Evolutionary conservation across 2,329 filamentous ascomycete genomes (phyloP).

Genomic region (Emericellopsis atlantica): DNA sequence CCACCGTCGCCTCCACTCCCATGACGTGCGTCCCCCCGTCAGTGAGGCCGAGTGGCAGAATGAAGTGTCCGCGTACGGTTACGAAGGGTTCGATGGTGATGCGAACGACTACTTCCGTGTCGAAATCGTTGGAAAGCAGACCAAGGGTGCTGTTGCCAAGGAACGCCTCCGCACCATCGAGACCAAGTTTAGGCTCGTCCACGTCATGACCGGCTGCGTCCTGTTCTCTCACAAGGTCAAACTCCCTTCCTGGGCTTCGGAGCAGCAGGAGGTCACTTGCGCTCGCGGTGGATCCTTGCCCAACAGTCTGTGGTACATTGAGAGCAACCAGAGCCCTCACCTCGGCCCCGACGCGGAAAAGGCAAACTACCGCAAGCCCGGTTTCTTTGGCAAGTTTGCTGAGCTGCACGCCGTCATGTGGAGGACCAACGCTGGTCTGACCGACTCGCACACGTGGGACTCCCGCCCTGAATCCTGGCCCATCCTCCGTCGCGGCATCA

Average conservation of each 20-base stretch:
- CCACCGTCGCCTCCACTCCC: slow-evolving; percentile 84
- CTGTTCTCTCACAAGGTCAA: slow-evolving; percentile 99
- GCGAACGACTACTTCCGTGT: slow-evolving; percentile 93
- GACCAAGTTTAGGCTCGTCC: slow-evolving; percentile 89
- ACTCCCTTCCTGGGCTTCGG: slow-evolving; percentile 92
- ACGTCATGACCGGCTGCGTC: slow-evolving; percentile 92
- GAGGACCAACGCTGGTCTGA: slow-evolving; percentile 91
- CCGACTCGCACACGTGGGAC: slow-evolving; percentile 96
- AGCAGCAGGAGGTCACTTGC: slow-evolving; percentile 98
- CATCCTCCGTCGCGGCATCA: slow-evolving; percentile 84
- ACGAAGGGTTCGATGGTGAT: slow-evolving; percentile 91
- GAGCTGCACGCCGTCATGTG: slow-evolving; percentile 98
- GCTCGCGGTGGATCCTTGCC: slow-evolving; percentile 82
- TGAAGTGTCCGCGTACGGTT: slow-evolving; percentile 92
- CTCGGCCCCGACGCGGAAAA: slow-evolving; percentile 69
- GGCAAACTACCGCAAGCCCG: slow-evolving; percentile 89
- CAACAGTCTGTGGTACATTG: slow-evolving; percentile 96
- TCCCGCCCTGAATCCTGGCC: slow-evolving; percentile 92
- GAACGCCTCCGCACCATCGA: slow-evolving; percentile 83
- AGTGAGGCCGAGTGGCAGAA: slow-evolving; percentile 90
- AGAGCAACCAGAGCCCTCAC: slow-evolving; percentile 75
- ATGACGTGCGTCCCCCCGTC: slow-evolving; percentile 80
- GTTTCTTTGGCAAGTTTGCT: slow-evolving; percentile 96
- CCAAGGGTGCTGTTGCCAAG: slow-evolving; percentile 66
- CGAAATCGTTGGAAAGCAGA: slow-evolving; percentile 87